phyloP scores from a whole-genome alignment of 495 filamentous ascomycete species.

The Filosporella fistucella region DNA sequence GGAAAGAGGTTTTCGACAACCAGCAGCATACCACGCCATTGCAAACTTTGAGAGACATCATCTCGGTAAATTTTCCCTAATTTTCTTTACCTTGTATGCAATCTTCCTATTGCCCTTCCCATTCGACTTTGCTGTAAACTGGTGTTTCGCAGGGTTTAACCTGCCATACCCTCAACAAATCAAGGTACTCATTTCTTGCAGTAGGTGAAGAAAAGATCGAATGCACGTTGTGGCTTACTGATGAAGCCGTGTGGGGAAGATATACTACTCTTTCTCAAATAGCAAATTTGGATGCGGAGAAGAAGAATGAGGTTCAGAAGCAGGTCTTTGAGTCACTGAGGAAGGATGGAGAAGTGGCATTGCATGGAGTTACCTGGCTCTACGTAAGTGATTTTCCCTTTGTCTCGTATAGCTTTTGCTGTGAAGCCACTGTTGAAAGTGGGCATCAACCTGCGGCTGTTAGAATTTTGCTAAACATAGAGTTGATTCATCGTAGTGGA shows the following conservation, averaged over 20 bases:
- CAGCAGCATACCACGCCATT: conserved; percentile 39
- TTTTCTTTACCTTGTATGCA: conserved; percentile 57
- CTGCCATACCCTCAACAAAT: no score
- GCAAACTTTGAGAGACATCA: conserved; percentile 30
- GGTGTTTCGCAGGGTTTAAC: no score
- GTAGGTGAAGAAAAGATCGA: conserved; percentile 31
- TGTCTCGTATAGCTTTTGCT: no score
- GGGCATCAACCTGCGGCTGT: no score
- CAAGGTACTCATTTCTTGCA: no score
- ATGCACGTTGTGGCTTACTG: conserved; percentile 43
- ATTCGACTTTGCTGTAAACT: no score
- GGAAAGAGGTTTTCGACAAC: conserved; percentile 48
- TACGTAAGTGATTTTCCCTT: conserved; percentile 43
- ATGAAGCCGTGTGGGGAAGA: conserved; percentile 49
- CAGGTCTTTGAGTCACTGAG: conserved; percentile 38
- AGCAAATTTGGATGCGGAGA: conserved; percentile 43
- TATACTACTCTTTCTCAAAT: conserved; percentile 56
- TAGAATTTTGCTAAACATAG: no score
- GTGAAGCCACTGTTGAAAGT: no score
- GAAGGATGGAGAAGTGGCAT: conserved; percentile 36
- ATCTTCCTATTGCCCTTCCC: no score
- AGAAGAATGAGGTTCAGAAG: conserved; percentile 39
- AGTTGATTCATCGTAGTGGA: no score
- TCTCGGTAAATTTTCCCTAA: conserved; percentile 30
- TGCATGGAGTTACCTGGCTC: conserved; percentile 45